Conservation (phyloP, 2,329 filamentous ascomycete genomes). For the Arthroderma sp. region DNA sequence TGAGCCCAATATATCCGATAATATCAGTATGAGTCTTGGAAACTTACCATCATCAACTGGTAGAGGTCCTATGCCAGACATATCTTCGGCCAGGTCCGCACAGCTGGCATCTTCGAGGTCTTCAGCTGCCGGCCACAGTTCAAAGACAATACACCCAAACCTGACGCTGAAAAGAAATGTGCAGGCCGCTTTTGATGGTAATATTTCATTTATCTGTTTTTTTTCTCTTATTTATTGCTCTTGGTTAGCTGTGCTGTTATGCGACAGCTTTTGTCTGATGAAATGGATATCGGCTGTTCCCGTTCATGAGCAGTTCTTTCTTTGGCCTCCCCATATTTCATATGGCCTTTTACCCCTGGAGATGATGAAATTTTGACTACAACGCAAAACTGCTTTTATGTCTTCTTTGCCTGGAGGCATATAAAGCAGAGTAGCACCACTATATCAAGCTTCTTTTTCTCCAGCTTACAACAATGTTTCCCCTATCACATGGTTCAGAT, state of each 20-base stretch:
- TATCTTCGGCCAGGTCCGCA: slow-evolving; percentile 14
- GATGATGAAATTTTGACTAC: too few relatives aligned
- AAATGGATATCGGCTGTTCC: neutral
- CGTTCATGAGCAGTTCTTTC: neutral
- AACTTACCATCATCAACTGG: slow-evolving; percentile 28
- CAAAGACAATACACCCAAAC: slow-evolving; percentile 11
- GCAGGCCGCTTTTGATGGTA: slow-evolving; percentile 35
- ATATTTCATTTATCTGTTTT: slow-evolving; percentile 12
- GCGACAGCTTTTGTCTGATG: neutral
- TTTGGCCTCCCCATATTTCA: neutral
- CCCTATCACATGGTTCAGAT: too few relatives aligned
- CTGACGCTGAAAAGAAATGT: slow-evolving; percentile 30
- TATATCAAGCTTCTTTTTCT: too few relatives aligned
- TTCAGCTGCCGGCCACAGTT: slow-evolving; percentile 13
- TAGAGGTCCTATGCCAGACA: slow-evolving; percentile 20
- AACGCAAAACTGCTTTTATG: too few relatives aligned
- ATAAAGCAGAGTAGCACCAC: too few relatives aligned
- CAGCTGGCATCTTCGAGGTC: slow-evolving; percentile 20
- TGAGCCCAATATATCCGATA: slow-evolving; percentile 20
- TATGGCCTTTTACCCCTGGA: neutral
- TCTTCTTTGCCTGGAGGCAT: too few relatives aligned
- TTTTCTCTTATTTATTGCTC: neutral
- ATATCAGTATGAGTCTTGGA: slow-evolving; percentile 10
- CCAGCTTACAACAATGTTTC: too few relatives aligned
- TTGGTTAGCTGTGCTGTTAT: too few relatives aligned